Conservation (phyloP, 2,329 filamentous ascomycete species). For the Colletotrichum sp. region DNA sequence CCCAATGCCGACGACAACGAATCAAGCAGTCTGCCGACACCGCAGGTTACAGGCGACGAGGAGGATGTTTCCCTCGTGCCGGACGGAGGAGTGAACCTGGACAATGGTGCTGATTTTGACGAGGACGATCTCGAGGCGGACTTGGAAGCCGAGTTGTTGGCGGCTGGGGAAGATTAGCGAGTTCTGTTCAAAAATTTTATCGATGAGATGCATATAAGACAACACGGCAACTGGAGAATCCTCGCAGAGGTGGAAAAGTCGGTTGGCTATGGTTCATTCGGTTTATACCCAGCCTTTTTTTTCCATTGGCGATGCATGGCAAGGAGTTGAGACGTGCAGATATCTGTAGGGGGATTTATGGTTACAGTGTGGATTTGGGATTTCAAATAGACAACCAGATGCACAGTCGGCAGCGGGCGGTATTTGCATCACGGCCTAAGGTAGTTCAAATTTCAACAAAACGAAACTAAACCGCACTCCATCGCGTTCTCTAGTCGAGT, state of each 20-base stretch:
- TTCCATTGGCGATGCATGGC: conserved; percentile 22
- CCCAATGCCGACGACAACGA: conserved; percentile 41
- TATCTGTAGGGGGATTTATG: conserved; percentile 9
- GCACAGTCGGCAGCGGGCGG: background rate
- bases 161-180: conserved; percentile 40
- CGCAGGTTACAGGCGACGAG: conserved; percentile 46
- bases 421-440: background rate
- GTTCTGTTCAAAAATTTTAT: background rate
- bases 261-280: conserved; percentile 21
- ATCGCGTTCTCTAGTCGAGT: background rate
- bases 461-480: background rate
- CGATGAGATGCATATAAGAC: background rate
- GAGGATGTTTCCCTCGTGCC: conserved; percentile 32
- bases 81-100: conserved; percentile 26
- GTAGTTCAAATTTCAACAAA: background rate
- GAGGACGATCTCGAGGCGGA: conserved; percentile 63
- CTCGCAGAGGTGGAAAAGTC: background rate
- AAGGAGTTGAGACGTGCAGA: conserved; percentile 23
- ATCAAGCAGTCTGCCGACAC: conserved; percentile 44
- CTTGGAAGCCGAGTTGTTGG: conserved; percentile 67
- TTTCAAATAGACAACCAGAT: background rate
- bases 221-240: background rate
- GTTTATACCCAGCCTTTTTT: conserved; percentile 24
- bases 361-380: background rate
- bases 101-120: conserved; percentile 46